Evolutionary conservation across 371 early-diverging fungal species (phyloP).

Genomic region (Mortierella sp.): DNA sequence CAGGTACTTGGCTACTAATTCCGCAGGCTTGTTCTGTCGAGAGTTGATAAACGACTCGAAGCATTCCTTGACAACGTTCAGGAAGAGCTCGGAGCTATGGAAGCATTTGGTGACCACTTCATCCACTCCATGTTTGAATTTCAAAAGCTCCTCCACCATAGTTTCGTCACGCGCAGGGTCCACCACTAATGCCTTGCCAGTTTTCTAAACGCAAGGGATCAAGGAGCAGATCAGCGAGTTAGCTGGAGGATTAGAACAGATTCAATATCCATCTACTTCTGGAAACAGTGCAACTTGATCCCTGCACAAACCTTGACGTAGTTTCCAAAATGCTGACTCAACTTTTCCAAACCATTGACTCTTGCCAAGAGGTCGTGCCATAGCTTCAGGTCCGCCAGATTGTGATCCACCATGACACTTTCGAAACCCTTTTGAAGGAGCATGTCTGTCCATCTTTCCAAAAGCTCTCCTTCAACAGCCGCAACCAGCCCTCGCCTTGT

Average conservation of each 20-base stretch:
- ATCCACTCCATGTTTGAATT: conserved; percentile 76
- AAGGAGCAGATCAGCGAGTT: conserved; percentile 1
- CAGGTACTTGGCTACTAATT: conserved; percentile 85
- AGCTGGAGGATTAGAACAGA: conserved; percentile 10
- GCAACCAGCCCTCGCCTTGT: conserved; percentile 69
- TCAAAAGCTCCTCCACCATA: conserved; percentile 77
- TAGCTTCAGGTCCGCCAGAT: conserved; percentile 65
- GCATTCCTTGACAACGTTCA: conserved; percentile 78
- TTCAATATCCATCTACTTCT: too few relatives aligned
- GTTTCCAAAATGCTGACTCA: conserved; percentile 50
- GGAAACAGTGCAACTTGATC: too few relatives aligned
- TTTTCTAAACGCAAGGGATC: conserved; percentile 54
- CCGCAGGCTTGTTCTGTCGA: conserved; percentile 87
- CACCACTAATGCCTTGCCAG: conserved; percentile 67
- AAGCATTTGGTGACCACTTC: conserved; percentile 71
- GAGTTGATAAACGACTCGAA: conserved; percentile 91
- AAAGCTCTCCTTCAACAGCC: conserved; percentile 69
- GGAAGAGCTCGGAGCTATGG: conserved; percentile 64
- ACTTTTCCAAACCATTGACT: conserved; percentile 56
- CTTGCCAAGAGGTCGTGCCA: conserved; percentile 67
- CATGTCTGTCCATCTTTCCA: conserved; percentile 67
- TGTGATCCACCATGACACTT: conserved; percentile 68
- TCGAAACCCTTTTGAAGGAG: conserved; percentile 82
- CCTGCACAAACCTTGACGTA: conserved; percentile 58
- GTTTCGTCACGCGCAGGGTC: conserved; percentile 63